phyloP scores from a whole-genome alignment of 2,329 filamentous ascomycete species.

The Sarocladium kiliense region DNA sequence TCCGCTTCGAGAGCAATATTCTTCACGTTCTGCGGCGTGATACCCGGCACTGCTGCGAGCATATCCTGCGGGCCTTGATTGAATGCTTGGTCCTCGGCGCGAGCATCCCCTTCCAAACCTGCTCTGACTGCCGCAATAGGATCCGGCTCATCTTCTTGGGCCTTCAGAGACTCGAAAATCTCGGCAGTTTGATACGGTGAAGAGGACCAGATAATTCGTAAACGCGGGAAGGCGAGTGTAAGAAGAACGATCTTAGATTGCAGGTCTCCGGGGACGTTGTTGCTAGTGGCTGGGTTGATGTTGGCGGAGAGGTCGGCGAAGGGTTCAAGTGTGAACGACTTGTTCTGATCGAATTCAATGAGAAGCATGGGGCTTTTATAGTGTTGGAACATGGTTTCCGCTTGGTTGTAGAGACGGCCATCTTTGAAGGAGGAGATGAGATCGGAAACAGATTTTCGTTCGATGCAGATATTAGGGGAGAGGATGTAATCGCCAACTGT shows the following conservation, averaged over 20 bases:
- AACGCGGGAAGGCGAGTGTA: slow-evolving; percentile 82
- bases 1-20: slow-evolving; percentile 67
- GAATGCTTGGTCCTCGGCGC: slow-evolving; percentile 65
- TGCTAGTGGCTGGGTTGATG: slow-evolving; percentile 33
- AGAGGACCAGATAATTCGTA: slow-evolving; percentile 90
- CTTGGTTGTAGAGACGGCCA: slow-evolving; percentile 85
- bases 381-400: slow-evolving; percentile 89
- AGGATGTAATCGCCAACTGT: slow-evolving; percentile 96
- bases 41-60: slow-evolving; percentile 76
- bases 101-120: slow-evolving; percentile 54
- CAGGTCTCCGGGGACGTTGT: slow-evolving; percentile 62
- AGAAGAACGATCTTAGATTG: slow-evolving; percentile 90
- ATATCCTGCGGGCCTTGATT: slow-evolving; percentile 88
- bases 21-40: slow-evolving; percentile 73
- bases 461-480: slow-evolving; percentile 84
- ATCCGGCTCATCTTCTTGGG: slow-evolving; percentile 83
- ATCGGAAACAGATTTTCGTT: slow-evolving; percentile 90
- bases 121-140: slow-evolving; percentile 80
- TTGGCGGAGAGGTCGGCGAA: slow-evolving; percentile 63
- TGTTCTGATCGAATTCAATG: slow-evolving; percentile 97
- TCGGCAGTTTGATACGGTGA: slow-evolving; percentile 95
- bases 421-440: slow-evolving; percentile 88
- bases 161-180: slow-evolving; percentile 92
- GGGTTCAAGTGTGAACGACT: slow-evolving; percentile 89
- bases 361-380: slow-evolving; percentile 87